Conservation (phyloP, 345 rosid species). For the Heritiera littoralis region DNA sequence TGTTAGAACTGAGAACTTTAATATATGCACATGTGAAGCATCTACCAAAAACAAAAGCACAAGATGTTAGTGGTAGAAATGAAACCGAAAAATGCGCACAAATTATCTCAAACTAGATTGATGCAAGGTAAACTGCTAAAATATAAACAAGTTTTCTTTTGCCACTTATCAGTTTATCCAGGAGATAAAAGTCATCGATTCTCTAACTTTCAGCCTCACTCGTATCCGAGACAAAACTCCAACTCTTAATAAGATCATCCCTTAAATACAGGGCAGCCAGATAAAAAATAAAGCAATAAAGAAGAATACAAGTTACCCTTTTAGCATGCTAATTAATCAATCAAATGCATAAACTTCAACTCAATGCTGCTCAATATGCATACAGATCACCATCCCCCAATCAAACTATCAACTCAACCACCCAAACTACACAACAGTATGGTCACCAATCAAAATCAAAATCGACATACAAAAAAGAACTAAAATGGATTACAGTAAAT, state of each 20-base stretch:
- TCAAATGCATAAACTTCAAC: background rate
- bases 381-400: background rate
- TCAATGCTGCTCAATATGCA: background rate
- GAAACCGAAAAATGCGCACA: no score
- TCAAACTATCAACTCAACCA: conserved; percentile 1
- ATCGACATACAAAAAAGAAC: background rate
- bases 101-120: background rate
- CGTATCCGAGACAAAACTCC: background rate
- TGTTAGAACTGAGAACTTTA: background rate
- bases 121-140: background rate
- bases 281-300: background rate
- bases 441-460: background rate
- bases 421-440: background rate
- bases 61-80: background rate
- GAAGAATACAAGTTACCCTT: background rate
- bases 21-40: background rate
- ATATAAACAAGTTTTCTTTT: background rate
- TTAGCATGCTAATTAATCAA: background rate
- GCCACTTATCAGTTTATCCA: background rate
- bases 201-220: background rate
- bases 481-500: background rate
- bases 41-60: background rate
- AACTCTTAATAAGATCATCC: background rate
- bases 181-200: background rate
- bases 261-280: background rate